phyloP scores from a whole-genome alignment of 2,329 filamentous ascomycete species.

The Fusarium sp. region DNA sequence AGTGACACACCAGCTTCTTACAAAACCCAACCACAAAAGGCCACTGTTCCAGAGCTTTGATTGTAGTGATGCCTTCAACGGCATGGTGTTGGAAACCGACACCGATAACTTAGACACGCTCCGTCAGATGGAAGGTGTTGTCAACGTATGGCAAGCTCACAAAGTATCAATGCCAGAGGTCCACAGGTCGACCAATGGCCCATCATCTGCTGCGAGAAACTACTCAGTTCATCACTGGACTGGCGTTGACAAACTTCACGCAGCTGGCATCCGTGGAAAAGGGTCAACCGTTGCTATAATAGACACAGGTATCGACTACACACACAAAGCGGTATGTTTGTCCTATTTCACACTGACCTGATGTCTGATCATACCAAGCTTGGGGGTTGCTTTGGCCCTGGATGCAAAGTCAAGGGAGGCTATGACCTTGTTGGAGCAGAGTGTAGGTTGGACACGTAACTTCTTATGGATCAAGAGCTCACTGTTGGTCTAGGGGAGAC shows the following conservation, averaged over 20 bases:
- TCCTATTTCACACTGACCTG: not conserved
- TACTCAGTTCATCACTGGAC: conserved; percentile 57
- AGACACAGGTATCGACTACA: conserved; percentile 58
- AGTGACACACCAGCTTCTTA: conserved; percentile 45
- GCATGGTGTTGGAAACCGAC: conserved; percentile 52
- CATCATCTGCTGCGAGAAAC: conserved; percentile 42
- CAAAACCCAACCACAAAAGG: conserved; percentile 27
- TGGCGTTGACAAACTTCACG: conserved; percentile 56
- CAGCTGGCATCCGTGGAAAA: conserved; percentile 55
- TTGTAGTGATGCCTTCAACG: conserved; percentile 55
- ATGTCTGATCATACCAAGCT: conserved; percentile 47
- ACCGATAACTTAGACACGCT: conserved; percentile 53
- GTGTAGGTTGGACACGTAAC: conserved; percentile 43
- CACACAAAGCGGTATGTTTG: conserved; percentile 53
- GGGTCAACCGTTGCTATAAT: conserved; percentile 57
- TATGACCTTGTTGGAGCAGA: conserved; percentile 55
- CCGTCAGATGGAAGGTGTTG: conserved; percentile 51
- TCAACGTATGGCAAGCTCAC: conserved; percentile 56
- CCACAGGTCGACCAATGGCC: conserved; percentile 22
- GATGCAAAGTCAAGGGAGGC: conserved; percentile 56
- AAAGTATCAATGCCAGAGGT: conserved; percentile 45
- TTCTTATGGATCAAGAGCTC: conserved; percentile 3
- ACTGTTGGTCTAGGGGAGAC: conserved; percentile 48
- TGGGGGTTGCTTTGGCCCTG: conserved; percentile 57
- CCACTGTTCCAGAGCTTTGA: conserved; percentile 51